Evolutionary conservation across 225 moss, liverwort and hornwort genomes (phyloP), one percentile per base, ranked within the genome.

Genomic region (Bryum argenteum): DNA sequence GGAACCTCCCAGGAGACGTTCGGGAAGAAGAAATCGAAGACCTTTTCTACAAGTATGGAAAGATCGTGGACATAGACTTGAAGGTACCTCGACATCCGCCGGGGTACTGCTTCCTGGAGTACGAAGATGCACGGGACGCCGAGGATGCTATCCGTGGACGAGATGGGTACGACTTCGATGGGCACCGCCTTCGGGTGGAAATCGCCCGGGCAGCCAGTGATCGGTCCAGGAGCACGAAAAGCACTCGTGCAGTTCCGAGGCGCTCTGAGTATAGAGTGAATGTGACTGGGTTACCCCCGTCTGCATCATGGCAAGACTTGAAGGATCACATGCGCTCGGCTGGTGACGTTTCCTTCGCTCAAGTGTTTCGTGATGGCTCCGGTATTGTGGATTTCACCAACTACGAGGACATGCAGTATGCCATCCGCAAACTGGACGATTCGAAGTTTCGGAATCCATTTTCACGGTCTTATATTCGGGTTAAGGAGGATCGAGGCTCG

Each of bases 291-390:
- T 66, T 96, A 69, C 96, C 96, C 47, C 89, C 96, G n/a, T 96
- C 96, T 60, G 96, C 96, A 18, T 96, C 96, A 6, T 96, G 96
- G 96, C 96, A 96, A 80, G 96, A 96, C 70, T 78, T 96, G 24
- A 96, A 96, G 94, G 94, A 97, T 67, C 97, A 97, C 54, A 97
- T 97, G 97, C 82, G 97, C 20, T 87, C 93, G 58, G 97, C 97
- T 55, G 97, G 97, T 70, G 97, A 97, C 77, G 97, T 97, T 50
- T 97, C 93, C 73, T 97, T 97, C 65, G 97, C 97, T 1, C 97
- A 97, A 80, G 97, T 97, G 20, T 97, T 97, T 56, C 90, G 97
- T 9, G 97, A 97, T 72, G 97, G 97, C 26, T 91, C 88, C 72
- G 93, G 96, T 92, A 80, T 96, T 68, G 93, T 96, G 63, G 96